A percentile compares a stretch with the other conserved stretches of the same genome.
Evolutionary conservation across 257 asterid genomes (phyloP).

Genomic region (Ligustrum vulgare): DNA sequence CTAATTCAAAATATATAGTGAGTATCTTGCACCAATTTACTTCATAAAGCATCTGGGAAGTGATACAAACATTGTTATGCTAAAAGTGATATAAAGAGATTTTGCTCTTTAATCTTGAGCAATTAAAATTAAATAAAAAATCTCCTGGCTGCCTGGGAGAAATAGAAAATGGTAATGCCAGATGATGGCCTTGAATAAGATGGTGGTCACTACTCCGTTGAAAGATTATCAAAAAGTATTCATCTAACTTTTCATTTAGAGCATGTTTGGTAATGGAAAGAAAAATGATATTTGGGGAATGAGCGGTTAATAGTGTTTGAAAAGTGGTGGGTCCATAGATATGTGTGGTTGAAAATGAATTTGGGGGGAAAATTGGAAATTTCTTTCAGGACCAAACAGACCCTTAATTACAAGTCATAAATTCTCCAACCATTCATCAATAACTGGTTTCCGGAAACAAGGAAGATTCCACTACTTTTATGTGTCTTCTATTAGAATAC

Average conservation of each 20-base stretch:
- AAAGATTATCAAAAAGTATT: background rate
- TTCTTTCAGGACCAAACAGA: no score
- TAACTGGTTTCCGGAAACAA: background rate
- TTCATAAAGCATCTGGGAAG: background rate
- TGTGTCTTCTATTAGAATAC: background rate
- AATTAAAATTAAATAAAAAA: background rate
- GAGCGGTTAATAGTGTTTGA: no score
- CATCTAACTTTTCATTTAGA: background rate
- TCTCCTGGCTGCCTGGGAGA: background rate
- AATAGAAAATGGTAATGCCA: background rate
- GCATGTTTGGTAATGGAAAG: no score
- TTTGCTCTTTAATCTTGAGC: background rate
- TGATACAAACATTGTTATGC: background rate
- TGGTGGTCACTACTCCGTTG: background rate
- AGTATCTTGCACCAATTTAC: background rate
- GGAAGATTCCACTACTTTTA: background rate
- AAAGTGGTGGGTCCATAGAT: no score
- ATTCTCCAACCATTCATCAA: background rate
- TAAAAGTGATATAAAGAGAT: background rate
- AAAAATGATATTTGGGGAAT: no score
- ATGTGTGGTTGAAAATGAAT: no score
- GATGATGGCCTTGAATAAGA: background rate
- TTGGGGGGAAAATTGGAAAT: no score
- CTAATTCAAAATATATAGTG: no score
- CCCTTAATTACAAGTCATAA: background rate